Evolutionary conservation across 2,329 filamentous ascomycete species (phyloP).

Genomic region (Claviceps sp.): DNA sequence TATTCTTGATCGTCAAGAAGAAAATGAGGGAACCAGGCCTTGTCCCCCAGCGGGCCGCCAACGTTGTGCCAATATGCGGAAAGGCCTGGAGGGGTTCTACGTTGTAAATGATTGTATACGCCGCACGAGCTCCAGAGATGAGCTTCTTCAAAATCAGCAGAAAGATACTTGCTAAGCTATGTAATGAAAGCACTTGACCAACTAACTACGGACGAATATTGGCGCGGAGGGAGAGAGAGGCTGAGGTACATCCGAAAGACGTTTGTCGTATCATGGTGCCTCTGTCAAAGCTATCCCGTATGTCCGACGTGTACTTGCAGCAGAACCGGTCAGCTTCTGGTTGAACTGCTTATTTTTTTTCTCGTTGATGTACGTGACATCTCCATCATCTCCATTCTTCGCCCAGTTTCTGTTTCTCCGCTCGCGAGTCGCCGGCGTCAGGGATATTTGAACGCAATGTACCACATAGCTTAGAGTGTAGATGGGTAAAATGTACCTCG

Average conservation of each 20-base stretch:
- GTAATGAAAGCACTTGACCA: constrained; percentile 7
- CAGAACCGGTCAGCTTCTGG: constrained; percentile 94
- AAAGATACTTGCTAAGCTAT: constrained; percentile 18
- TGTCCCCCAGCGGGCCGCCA: too few relatives aligned
- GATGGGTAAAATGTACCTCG: too few relatives aligned
- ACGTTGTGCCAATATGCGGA: too few relatives aligned
- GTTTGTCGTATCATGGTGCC: constrained; percentile 71
- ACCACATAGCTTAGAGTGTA: too few relatives aligned
- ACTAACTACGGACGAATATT: neutral
- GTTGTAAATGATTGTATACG: constrained; percentile 37
- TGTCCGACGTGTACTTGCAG: constrained; percentile 96
- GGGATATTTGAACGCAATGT: too few relatives aligned
- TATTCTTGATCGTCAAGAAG: too few relatives aligned
- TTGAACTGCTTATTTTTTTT: constrained; percentile 99
- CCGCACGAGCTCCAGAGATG: neutral
- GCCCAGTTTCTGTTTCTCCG: constrained; percentile 71
- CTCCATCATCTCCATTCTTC: constrained; percentile 69
- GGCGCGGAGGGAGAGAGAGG: neutral
- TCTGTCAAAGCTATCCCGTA: constrained; percentile 92
- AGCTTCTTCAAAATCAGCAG: neutral
- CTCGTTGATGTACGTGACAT: constrained; percentile 98
- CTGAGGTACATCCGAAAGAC: neutral
- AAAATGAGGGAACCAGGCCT: too few relatives aligned
- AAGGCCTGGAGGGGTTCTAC: constrained; percentile 83
- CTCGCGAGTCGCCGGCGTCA: constrained; percentile 40